Conservation (phyloP, 2,329 filamentous ascomycete genomes). For the Amesomyces nigricolor region DNA sequence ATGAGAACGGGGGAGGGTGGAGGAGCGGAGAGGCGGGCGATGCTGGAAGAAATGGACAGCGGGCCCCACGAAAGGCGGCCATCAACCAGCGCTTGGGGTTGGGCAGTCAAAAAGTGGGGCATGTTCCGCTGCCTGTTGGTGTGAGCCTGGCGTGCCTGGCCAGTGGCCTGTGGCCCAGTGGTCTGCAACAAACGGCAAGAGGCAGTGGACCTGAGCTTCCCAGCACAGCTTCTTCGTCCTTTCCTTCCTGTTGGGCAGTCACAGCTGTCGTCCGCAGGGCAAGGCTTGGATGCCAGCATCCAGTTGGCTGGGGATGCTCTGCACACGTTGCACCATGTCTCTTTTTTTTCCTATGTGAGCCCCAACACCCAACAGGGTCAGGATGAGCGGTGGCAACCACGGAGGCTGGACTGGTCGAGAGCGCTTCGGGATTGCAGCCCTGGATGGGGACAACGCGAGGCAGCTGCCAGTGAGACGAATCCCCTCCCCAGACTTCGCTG, state of each 20-base stretch:
- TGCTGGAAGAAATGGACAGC: conserved; percentile 28
- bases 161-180: conserved; percentile 16
- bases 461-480: conserved; percentile 1
- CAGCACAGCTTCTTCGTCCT: not conserved
- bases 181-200: not conserved
- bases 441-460: not conserved
- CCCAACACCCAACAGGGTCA: no score
- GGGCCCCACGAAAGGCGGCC: conserved; percentile 16
- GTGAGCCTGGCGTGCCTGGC: not conserved
- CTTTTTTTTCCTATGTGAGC: conserved; percentile 3
- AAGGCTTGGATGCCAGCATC: conserved; percentile 30
- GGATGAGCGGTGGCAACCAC: conserved; percentile 10
- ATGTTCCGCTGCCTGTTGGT: conserved; percentile 10
- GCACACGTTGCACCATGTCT: conserved; percentile 17
- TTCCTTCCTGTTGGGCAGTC: conserved; percentile 19
- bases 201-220: conserved; percentile 22
- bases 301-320: conserved; percentile 29
- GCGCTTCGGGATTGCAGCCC: not conserved
- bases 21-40: conserved; percentile 27
- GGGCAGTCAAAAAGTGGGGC: conserved; percentile 22
- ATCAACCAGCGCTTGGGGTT: conserved; percentile 23
- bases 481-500: not conserved
- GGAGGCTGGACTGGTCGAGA: conserved; percentile 4
- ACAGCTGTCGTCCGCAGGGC: no score
- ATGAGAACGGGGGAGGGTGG: conserved; percentile 28